These are phyloP conservation scores for Fusarium mangiferae DNA, from an alignment of 2,329 filamentous ascomycete genomes.

Conservation along the genomic window DNA sequence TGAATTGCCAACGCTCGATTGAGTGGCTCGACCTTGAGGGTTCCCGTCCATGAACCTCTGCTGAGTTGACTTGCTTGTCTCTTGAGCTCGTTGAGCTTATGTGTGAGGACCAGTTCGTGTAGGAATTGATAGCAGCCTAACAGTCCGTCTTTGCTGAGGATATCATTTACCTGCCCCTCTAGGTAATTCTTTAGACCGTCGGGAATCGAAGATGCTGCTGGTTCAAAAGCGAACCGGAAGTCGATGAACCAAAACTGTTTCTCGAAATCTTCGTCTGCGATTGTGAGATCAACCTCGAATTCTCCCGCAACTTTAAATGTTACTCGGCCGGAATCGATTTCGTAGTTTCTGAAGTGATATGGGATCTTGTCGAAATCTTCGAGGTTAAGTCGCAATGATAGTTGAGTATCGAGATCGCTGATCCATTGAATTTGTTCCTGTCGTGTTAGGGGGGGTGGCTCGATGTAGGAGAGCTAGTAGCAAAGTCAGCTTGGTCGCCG, in stretches of 20 bases:
- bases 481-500: slow-evolving; percentile 47
- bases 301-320: slow-evolving; percentile 86
- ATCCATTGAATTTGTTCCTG: slow-evolving; percentile 79
- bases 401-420: slow-evolving; percentile 82
- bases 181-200: slow-evolving; percentile 72
- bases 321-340: slow-evolving; percentile 84
- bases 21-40: slow-evolving; percentile 79
- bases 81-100: slow-evolving; percentile 86
- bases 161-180: slow-evolving; percentile 77
- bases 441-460: slow-evolving; percentile 75
- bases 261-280: slow-evolving; percentile 83
- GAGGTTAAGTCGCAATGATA: slow-evolving; percentile 85
- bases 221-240: slow-evolving; percentile 83
- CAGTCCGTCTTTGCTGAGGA: slow-evolving; percentile 76
- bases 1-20: slow-evolving; percentile 87
- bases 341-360: slow-evolving; percentile 78
- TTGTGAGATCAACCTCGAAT: slow-evolving; percentile 92
- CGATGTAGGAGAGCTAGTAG: slow-evolving; percentile 77
- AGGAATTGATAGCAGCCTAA: slow-evolving; percentile 85
- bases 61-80: slow-evolving; percentile 79
- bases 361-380: slow-evolving; percentile 83
- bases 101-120: slow-evolving; percentile 87
- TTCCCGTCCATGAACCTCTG: slow-evolving; percentile 79
- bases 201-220: slow-evolving; percentile 70
- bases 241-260: slow-evolving; percentile 96